These are phyloP conservation scores for Arthrobotrys conoides DNA, from an alignment of 2,329 filamentous ascomycete genomes.

Conservation along the genomic window DNA sequence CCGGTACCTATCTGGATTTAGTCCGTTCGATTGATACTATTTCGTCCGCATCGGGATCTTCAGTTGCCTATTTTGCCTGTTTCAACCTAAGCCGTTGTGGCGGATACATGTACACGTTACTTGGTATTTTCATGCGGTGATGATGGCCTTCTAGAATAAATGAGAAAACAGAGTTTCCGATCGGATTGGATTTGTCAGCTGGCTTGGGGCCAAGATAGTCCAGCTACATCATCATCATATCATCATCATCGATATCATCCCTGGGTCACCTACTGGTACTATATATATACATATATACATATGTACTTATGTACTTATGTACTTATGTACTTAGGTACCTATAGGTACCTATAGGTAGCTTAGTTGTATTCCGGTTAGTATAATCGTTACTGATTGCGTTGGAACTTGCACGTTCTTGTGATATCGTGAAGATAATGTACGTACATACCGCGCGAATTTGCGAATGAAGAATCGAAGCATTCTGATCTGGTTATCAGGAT, in stretches of 20 bases:
- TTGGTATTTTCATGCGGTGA: background rate
- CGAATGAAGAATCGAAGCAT: no score
- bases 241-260: no score
- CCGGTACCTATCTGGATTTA: conserved; percentile 24
- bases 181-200: conserved; percentile 33
- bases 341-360: no score
- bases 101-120: no score
- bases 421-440: background rate
- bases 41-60: conserved; percentile 18
- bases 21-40: background rate
- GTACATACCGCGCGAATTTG: no score
- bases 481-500: no score
- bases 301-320: no score
- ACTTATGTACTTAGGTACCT: no score
- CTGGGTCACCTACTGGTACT: no score
- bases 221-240: background rate
- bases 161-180: conserved; percentile 20
- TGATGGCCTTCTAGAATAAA: conserved; percentile 8
- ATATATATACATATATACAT: no score
- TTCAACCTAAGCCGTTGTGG: conserved; percentile 1
- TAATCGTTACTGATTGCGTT: background rate
- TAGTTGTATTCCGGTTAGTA: no score
- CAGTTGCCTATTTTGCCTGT: conserved; percentile 16
- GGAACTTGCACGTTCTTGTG: background rate
- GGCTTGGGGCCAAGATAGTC: background rate